phyloP scores from a whole-genome alignment of 169 alveolate genomes.

The Cytauxzoon felis region DNA sequence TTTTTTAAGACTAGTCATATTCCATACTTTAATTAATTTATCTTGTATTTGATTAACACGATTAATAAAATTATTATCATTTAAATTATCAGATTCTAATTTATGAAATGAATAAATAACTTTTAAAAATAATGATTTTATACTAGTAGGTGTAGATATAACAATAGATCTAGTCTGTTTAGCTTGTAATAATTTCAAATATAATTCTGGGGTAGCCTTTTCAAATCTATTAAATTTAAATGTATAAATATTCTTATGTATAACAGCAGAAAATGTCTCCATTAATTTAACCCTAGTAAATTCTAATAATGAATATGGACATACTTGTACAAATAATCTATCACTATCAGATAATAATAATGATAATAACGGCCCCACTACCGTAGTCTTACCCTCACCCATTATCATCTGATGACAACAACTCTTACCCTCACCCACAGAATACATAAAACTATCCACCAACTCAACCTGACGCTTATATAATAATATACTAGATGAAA shows the following conservation, averaged over 20 bases:
- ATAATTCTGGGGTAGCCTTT: conserved; percentile 75
- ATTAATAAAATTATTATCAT: conserved; percentile 51
- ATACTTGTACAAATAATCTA: conserved; percentile 68
- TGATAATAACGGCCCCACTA: conserved; percentile 77
- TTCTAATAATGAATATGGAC: conserved; percentile 82
- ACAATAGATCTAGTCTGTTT: conserved; percentile 79
- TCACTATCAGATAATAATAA: conserved; percentile 78
- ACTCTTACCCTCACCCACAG: conserved; percentile 70
- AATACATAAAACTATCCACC: conserved; percentile 70
- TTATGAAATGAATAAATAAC: conserved; percentile 75
- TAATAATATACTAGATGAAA: conserved; percentile 81
- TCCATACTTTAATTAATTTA: conserved; percentile 65
- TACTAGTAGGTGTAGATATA: conserved; percentile 83
- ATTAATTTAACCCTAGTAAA: conserved; percentile 82
- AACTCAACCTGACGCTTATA: conserved; percentile 83
- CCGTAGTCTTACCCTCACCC: conserved; percentile 94
- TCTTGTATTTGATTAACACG: conserved; percentile 67
- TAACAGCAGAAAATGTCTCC: conserved; percentile 80
- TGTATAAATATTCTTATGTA: conserved; percentile 77
- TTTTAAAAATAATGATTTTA: conserved; percentile 83
- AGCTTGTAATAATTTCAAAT: conserved; percentile 80
- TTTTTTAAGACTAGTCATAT: conserved; percentile 49
- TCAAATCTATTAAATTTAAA: conserved; percentile 77
- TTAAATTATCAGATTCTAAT: conserved; percentile 64
- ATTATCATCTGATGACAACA: conserved; percentile 89